phyloP scores from a whole-genome alignment of 2,329 filamentous ascomycete genomes.

The Biscogniauxia sp. region DNA sequence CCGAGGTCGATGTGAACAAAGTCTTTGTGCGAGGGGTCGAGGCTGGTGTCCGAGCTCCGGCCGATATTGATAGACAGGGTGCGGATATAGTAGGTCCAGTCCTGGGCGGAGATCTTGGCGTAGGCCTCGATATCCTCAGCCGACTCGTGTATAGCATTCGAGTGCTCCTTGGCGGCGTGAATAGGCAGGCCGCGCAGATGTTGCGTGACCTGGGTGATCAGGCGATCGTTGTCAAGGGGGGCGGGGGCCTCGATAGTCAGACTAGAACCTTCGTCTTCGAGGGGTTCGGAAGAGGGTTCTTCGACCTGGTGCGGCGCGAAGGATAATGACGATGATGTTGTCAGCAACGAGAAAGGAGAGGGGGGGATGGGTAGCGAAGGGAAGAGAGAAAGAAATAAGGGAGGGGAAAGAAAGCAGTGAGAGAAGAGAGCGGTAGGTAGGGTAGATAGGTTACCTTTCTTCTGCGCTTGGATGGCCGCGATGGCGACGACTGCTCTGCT shows the following conservation, averaged over 20 bases:
- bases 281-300: constrained; percentile 41
- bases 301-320: constrained; percentile 34
- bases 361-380: background rate
- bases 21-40: constrained; percentile 45
- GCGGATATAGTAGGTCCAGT: constrained; percentile 83
- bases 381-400: background rate
- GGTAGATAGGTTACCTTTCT: constrained; percentile 49
- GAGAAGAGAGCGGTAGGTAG: background rate
- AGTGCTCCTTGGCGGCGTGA: constrained; percentile 60
- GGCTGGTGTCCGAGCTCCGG: constrained; percentile 59
- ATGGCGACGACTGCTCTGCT: constrained; percentile 55
- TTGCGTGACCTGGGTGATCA: constrained; percentile 56
- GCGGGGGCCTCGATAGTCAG: constrained; percentile 40
- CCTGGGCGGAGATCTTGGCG: constrained; percentile 76
- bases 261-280: constrained; percentile 46
- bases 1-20: constrained; percentile 84
- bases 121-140: constrained; percentile 68
- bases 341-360: too few relatives aligned
- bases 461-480: constrained; percentile 62
- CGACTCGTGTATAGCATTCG: constrained; percentile 62
- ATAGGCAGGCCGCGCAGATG: constrained; percentile 48
- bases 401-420: constrained; percentile 13
- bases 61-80: constrained; percentile 75
- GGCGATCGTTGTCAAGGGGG: constrained; percentile 51
- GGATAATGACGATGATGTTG: constrained; percentile 9